These are phyloP conservation scores for Trichosphaerium sp. DNA, from an alignment of 78 protist genomes.

Conservation along the genomic window DNA sequence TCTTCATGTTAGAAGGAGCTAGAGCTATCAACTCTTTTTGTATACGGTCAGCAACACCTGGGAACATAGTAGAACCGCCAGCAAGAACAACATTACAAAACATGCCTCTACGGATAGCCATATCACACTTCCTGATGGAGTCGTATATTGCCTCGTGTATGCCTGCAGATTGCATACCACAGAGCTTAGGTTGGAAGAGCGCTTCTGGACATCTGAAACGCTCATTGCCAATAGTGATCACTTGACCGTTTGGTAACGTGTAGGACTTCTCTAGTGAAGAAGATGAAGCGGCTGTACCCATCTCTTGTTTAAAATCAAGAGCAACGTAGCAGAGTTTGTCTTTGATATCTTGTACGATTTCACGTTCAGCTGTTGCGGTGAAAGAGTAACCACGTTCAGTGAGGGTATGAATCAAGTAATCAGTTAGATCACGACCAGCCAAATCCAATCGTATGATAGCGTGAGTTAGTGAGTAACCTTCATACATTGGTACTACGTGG, in stretches of 20 bases:
- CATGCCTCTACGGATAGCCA: constrained; percentile 78
- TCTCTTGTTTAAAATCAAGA: constrained; percentile 53
- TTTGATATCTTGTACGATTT: constrained; percentile 63
- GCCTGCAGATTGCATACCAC: constrained; percentile 77
- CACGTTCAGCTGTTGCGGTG: constrained; percentile 83
- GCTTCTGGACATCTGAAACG: constrained; percentile 82
- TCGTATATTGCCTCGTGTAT: constrained; percentile 58
- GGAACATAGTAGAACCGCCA: constrained; percentile 84
- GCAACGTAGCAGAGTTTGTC: constrained; percentile 53
- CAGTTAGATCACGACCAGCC: constrained; percentile 85
- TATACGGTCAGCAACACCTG: constrained; percentile 72
- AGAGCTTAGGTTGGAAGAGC: constrained; percentile 81
- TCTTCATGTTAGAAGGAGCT: constrained; percentile 79
- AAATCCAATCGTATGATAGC: constrained; percentile 71
- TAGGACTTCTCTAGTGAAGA: constrained; percentile 50
- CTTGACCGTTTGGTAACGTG: constrained; percentile 80
- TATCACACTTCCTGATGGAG: constrained; percentile 78
- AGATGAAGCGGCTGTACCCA: constrained; percentile 21
- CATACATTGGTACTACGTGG: constrained; percentile 86
- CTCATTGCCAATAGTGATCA: constrained; percentile 73
- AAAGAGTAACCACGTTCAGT: constrained; percentile 83
- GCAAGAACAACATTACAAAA: constrained; percentile 79
- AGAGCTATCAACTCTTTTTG: constrained; percentile 36
- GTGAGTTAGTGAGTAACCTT: constrained; percentile 77
- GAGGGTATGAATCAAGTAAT: constrained; percentile 61